These are phyloP conservation scores for Tirmania nivea DNA, from an alignment of 495 filamentous ascomycete genomes.

Conservation along the genomic window DNA sequence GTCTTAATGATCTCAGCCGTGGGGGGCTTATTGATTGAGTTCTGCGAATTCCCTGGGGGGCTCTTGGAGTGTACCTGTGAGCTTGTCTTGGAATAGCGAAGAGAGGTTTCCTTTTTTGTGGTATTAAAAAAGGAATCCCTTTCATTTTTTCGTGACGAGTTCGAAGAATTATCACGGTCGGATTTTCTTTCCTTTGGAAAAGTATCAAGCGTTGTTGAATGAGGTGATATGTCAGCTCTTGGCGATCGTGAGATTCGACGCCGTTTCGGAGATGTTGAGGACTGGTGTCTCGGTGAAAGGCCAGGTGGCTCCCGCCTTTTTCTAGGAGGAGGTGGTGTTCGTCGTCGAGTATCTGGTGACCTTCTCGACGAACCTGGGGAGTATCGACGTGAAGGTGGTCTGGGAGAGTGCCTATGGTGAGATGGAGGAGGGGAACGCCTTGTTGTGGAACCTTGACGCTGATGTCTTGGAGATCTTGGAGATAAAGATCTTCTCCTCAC, in stretches of 20 bases:
- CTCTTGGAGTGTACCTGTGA: background rate
- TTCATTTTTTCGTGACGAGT: background rate
- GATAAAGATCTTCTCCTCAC: background rate
- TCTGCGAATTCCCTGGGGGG: background rate
- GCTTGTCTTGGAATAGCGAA: background rate
- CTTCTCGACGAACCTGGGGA: background rate
- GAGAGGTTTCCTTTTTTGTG: background rate
- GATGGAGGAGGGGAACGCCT: background rate
- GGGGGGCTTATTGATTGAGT: too few relatives aligned
- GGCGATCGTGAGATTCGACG: background rate
- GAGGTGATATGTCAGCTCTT: background rate
- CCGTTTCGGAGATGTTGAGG: background rate
- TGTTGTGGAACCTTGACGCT: background rate
- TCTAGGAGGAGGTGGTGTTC: background rate
- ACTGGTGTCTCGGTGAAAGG: background rate
- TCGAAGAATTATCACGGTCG: too few relatives aligned
- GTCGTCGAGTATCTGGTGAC: background rate
- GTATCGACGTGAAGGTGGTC: background rate
- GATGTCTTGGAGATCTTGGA: background rate
- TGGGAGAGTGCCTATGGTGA: background rate
- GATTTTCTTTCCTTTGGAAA: too few relatives aligned
- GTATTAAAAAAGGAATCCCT: background rate
- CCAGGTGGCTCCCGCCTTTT: background rate
- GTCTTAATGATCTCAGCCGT: too few relatives aligned
- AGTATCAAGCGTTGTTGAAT: too few relatives aligned